These are phyloP conservation scores for Vicia faba DNA, from an alignment of 306 rosid genomes.

Conservation along the genomic window DNA sequence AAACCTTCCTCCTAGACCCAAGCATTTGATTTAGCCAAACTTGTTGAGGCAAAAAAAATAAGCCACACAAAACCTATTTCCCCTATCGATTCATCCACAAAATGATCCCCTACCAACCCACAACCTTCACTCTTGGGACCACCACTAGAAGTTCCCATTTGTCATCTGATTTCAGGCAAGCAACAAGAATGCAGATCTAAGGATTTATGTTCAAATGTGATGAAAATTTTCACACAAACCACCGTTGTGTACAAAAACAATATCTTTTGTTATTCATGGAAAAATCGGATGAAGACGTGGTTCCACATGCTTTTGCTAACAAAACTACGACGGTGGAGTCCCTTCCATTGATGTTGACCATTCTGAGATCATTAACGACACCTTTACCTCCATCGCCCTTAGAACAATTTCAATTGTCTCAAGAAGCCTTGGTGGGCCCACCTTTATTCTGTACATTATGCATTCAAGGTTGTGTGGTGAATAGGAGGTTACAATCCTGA, in stretches of 20 bases:
- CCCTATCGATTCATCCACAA: background rate
- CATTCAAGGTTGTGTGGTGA: too few relatives aligned
- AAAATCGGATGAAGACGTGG: background rate
- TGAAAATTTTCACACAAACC: background rate
- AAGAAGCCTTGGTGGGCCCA: too few relatives aligned
- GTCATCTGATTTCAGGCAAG: background rate
- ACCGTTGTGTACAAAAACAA: background rate
- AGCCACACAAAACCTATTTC: background rate
- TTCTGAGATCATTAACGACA: rapidly evolving
- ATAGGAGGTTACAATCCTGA: too few relatives aligned
- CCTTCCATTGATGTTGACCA: too few relatives aligned
- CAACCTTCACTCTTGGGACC: background rate
- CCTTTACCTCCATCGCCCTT: too few relatives aligned
- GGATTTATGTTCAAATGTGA: background rate
- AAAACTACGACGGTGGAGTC: too few relatives aligned
- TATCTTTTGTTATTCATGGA: background rate
- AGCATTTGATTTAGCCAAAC: background rate
- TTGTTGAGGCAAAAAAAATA: background rate
- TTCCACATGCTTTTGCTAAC: background rate
- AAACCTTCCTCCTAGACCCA: background rate
- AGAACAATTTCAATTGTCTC: too few relatives aligned
- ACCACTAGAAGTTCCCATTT: background rate
- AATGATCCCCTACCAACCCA: background rate
- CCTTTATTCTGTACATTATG: too few relatives aligned
- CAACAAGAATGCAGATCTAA: background rate